phyloP scores from a whole-genome alignment of 139 green algal genomes.

The Chlorella sp. region DNA sequence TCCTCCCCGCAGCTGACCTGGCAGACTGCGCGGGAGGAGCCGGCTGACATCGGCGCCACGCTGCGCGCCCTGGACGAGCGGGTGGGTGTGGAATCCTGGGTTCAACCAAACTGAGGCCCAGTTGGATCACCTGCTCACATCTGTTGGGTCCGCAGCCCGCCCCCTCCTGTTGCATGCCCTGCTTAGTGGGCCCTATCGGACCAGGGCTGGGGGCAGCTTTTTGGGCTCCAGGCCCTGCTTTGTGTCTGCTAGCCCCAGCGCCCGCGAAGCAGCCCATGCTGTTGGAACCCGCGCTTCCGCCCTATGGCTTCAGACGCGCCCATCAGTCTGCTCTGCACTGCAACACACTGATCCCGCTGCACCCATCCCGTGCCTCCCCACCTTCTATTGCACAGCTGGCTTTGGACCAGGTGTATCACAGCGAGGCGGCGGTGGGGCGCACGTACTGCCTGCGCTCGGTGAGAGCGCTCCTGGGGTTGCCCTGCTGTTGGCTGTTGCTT shows the following conservation, averaged over 20 bases:
- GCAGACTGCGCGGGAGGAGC: slow-evolving; percentile 39
- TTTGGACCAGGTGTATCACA: slow-evolving; percentile 9
- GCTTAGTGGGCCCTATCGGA: too few relatives aligned
- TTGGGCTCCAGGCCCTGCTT: too few relatives aligned
- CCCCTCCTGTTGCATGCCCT: too few relatives aligned
- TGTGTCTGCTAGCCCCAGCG: too few relatives aligned
- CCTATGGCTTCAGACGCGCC: too few relatives aligned
- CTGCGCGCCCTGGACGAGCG: neutral
- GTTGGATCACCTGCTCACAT: neutral
- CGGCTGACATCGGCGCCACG: slow-evolving; percentile 42
- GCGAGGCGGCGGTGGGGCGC: slow-evolving; percentile 11
- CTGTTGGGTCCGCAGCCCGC: neutral
- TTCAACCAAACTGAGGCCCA: too few relatives aligned
- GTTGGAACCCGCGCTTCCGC: neutral
- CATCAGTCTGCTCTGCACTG: too few relatives aligned
- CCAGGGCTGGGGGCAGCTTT: too few relatives aligned
- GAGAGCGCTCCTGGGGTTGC: too few relatives aligned
- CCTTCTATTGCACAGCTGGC: neutral
- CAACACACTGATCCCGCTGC: neutral
- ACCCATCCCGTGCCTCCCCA: neutral
- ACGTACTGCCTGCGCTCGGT: slow-evolving; percentile 55
- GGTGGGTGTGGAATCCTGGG: neutral
- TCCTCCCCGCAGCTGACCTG: slow-evolving; percentile 50
- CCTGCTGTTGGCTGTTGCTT: too few relatives aligned
- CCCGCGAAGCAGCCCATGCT: neutral